These are phyloP conservation scores for Cyphellophora attinorum DNA, from an alignment of 2,329 filamentous ascomycete species.

Conservation along the genomic window DNA sequence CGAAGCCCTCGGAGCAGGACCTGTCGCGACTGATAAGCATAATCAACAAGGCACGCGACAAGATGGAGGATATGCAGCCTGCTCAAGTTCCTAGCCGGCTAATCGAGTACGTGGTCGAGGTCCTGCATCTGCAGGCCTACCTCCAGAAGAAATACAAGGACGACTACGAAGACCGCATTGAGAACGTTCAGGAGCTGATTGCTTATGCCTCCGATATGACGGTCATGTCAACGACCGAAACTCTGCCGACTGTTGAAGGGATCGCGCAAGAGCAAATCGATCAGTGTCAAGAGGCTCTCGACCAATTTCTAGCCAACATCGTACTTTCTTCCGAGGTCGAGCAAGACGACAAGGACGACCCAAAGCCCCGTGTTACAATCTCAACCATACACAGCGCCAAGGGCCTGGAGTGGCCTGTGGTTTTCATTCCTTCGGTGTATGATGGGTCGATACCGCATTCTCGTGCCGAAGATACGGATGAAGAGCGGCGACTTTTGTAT, in stretches of 20 bases:
- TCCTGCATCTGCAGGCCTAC: constrained; percentile 64
- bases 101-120: constrained; percentile 50
- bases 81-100: constrained; percentile 33
- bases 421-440: constrained; percentile 86
- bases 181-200: constrained; percentile 82
- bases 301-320: constrained; percentile 80
- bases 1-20: constrained; percentile 45
- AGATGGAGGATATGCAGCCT: constrained; percentile 30
- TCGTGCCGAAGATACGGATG: constrained; percentile 72
- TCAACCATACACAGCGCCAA: constrained; percentile 96
- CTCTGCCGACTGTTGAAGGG: constrained; percentile 59
- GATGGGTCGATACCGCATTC: constrained; percentile 85
- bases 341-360: constrained; percentile 45
- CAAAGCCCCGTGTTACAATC: constrained; percentile 61
- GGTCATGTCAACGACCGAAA: constrained; percentile 38
- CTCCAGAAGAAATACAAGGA: constrained; percentile 62
- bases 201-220: constrained; percentile 65
- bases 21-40: constrained; percentile 51
- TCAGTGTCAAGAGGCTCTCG: constrained; percentile 53
- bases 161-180: constrained; percentile 70
- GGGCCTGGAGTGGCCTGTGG: constrained; percentile 89
- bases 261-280: constrained; percentile 50
- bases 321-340: constrained; percentile 74
- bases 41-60: constrained; percentile 47
- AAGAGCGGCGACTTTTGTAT: constrained; percentile 82